Evolutionary conservation across 306 rosid genomes (phyloP).

Genomic region (Vachellia collinsii): DNA sequence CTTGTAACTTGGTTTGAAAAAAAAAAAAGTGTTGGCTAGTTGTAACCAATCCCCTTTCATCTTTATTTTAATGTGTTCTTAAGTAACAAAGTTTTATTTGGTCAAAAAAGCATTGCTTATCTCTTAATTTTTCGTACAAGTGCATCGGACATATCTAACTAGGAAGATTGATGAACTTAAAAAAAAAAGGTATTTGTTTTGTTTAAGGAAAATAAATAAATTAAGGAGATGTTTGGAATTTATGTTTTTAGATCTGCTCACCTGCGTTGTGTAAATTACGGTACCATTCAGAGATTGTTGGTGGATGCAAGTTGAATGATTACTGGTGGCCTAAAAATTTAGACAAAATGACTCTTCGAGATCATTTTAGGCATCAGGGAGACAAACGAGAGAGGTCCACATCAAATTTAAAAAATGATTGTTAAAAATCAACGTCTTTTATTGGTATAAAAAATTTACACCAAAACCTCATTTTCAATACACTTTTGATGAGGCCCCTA

Average conservation of each 20-base stretch:
- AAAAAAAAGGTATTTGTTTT: neutral
- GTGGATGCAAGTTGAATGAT: neutral
- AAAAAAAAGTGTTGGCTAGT: neutral
- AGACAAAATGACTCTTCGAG: neutral
- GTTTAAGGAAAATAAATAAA: neutral
- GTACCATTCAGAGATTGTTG: neutral
- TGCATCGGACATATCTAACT: neutral
- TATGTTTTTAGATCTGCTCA: neutral
- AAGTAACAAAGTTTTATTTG: neutral
- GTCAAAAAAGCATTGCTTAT: neutral
- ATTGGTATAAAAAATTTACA: no score
- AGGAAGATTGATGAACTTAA: neutral
- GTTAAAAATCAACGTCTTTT: neutral
- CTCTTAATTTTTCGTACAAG: neutral
- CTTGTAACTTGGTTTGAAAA: neutral
- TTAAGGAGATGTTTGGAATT: neutral
- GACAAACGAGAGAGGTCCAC: neutral
- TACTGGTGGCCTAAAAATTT: neutral
- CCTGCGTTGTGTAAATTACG: neutral
- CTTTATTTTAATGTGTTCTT: neutral
- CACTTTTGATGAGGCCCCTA: no score
- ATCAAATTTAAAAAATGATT: neutral
- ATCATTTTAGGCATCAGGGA: neutral
- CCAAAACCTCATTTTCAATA: no score
- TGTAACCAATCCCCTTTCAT: neutral